phyloP scores from a whole-genome alignment of 176 grass and related monocot genomes.

The Oryza coarctata region DNA sequence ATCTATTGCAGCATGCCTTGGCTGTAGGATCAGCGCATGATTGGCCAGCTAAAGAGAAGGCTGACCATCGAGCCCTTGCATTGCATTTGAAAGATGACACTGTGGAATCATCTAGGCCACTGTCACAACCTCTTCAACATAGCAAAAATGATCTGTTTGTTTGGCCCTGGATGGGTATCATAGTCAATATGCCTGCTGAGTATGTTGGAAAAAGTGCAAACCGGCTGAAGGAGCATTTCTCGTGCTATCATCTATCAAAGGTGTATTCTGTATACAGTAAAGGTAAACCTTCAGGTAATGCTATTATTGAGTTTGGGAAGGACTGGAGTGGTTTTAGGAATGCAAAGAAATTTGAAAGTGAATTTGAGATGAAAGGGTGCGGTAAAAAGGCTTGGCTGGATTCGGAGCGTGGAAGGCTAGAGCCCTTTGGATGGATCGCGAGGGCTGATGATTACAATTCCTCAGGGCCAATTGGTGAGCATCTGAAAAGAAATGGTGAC shows the following conservation, averaged over 20 bases:
- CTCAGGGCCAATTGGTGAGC: slow-evolving; percentile 47
- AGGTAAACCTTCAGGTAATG: slow-evolving; percentile 43
- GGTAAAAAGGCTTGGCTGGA: slow-evolving; percentile 42
- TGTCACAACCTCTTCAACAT: slow-evolving; percentile 16
- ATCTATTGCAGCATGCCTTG: slow-evolving; percentile 73
- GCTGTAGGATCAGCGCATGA: slow-evolving; percentile 48
- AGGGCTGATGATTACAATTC: slow-evolving; percentile 52
- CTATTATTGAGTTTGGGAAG: slow-evolving; percentile 62
- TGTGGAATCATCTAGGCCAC: neutral
- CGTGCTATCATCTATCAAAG: slow-evolving; percentile 49
- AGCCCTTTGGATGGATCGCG: slow-evolving; percentile 54
- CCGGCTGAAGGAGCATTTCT: slow-evolving; percentile 57
- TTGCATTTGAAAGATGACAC: slow-evolving; percentile 54
- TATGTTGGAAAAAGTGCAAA: slow-evolving; percentile 62
- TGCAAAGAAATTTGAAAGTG: slow-evolving; percentile 49
- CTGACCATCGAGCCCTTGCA: slow-evolving; percentile 58
- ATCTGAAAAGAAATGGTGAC: slow-evolving; percentile 54
- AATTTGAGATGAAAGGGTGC: slow-evolving; percentile 38
- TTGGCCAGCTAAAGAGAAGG: slow-evolving; percentile 51
- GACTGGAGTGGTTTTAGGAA: slow-evolving; percentile 56
- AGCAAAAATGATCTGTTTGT: slow-evolving; percentile 54
- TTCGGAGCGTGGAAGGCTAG: slow-evolving; percentile 22
- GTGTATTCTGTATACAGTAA: slow-evolving; percentile 50
- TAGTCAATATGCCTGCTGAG: slow-evolving; percentile 57
- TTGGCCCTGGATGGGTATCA: slow-evolving; percentile 61